A percentile compares a stretch with the other conserved stretches of the same genome.
Conservation (phyloP, 2,329 filamentous ascomycete species). For the Scytalidium lignicola region DNA sequence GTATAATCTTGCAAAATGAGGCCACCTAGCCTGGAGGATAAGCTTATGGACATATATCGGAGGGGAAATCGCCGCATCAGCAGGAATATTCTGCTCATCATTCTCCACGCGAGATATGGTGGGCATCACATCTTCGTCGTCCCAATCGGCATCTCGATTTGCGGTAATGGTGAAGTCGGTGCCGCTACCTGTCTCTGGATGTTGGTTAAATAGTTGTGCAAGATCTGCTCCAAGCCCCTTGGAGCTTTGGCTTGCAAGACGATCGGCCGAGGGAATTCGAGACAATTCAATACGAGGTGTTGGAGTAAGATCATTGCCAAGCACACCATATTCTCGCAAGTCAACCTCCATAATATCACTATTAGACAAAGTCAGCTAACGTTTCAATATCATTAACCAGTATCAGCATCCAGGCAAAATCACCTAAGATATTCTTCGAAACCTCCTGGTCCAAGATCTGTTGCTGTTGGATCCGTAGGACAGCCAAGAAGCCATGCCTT, state of each 20-base stretch:
- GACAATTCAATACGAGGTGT: slow-evolving; percentile 46
- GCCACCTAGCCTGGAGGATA: slow-evolving; percentile 92
- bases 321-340: slow-evolving; percentile 81
- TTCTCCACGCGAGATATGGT: slow-evolving; percentile 27
- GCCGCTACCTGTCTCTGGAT: slow-evolving; percentile 78
- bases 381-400: background rate
- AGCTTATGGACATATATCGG: slow-evolving; percentile 94
- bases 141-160: slow-evolving; percentile 66
- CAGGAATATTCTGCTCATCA: slow-evolving; percentile 33
- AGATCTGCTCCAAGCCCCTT: slow-evolving; percentile 79
- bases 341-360: slow-evolving; percentile 91
- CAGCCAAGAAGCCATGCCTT: slow-evolving; percentile 97
- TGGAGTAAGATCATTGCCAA: slow-evolving; percentile 68
- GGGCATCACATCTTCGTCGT: slow-evolving; percentile 56
- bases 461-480: slow-evolving; percentile 63
- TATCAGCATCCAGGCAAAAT: slow-evolving; percentile 17
- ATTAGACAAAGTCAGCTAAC: slow-evolving; percentile 14
- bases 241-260: slow-evolving; percentile 47
- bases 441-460: slow-evolving; percentile 61
- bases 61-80: slow-evolving; percentile 62
- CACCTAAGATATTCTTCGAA: slow-evolving; percentile 80
- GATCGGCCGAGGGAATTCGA: slow-evolving; percentile 41
- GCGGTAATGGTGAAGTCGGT: slow-evolving; percentile 91
- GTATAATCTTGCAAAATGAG: slow-evolving; percentile 90
- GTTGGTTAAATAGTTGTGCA: slow-evolving; percentile 78